Evolutionary conservation across 2,329 filamentous ascomycete species (phyloP).

Genomic region (Didymella lethalis): DNA sequence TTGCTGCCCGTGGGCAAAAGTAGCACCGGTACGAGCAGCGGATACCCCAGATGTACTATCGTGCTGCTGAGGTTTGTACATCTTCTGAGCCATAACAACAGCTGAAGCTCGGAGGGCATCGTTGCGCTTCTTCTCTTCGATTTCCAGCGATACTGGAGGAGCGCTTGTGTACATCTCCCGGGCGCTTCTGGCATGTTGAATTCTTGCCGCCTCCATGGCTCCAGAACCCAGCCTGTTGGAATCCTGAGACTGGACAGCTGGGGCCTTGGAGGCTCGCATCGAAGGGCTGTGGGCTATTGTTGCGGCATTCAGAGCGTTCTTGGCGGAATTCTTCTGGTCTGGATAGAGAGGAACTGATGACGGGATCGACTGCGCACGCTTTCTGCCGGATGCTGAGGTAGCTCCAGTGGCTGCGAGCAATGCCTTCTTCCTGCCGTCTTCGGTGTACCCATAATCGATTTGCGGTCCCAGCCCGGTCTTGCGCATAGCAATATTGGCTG

Average conservation of each 20-base stretch:
- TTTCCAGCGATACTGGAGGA: slow-evolving; percentile 74
- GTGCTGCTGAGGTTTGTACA: slow-evolving; percentile 75
- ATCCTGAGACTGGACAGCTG: slow-evolving; percentile 23
- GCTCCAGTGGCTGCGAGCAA: slow-evolving; percentile 79
- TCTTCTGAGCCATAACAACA: slow-evolving; percentile 86
- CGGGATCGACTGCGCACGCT: slow-evolving; percentile 69
- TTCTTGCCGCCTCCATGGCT: slow-evolving; percentile 67
- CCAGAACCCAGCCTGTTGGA: slow-evolving; percentile 55
- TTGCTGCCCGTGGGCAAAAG: slow-evolving; percentile 42
- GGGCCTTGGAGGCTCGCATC: slow-evolving; percentile 33
- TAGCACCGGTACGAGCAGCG: slow-evolving; percentile 47
- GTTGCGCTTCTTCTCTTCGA: slow-evolving; percentile 75
- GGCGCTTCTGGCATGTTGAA: slow-evolving; percentile 71
- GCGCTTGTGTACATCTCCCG: slow-evolving; percentile 79
- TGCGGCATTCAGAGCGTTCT: slow-evolving; percentile 77
- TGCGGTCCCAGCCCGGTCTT: slow-evolving; percentile 58
- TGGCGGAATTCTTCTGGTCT: slow-evolving; percentile 66
- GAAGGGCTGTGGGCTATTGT: slow-evolving; percentile 66
- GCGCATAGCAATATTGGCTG: slow-evolving; percentile 72
- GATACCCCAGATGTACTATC: slow-evolving; percentile 52
- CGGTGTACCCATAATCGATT: slow-evolving; percentile 57
- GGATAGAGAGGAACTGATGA: slow-evolving; percentile 58
- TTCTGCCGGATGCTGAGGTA: slow-evolving; percentile 65
- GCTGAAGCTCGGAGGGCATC: slow-evolving; percentile 82
- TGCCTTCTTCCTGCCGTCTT: slow-evolving; percentile 68